Percentiles rank a stretch among this genome's conserved stretches.
Evolutionary conservation across 495 filamentous ascomycete genomes (phyloP).

Genomic region (Xylaria intraflava): DNA sequence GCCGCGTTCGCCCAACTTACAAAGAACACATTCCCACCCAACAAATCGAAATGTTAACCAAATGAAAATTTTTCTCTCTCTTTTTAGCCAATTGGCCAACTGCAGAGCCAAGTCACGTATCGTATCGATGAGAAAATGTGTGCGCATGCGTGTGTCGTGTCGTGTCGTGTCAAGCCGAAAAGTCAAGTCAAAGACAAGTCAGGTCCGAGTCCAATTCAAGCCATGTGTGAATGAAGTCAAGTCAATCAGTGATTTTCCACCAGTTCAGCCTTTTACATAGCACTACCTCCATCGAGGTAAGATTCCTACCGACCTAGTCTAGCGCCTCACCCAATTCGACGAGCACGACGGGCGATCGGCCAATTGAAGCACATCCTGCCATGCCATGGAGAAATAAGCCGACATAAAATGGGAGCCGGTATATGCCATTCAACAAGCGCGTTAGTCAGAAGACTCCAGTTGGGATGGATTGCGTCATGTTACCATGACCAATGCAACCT

Average conservation of each 20-base stretch:
- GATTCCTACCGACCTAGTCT: background rate
- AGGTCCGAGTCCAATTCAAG: background rate
- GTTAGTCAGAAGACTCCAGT: background rate
- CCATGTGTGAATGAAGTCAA: no score
- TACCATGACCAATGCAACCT: constrained; percentile 5
- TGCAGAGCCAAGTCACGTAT: constrained; percentile 10
- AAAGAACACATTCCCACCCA: background rate
- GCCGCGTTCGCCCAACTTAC: background rate
- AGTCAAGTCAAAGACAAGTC: background rate
- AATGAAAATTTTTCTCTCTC: constrained; percentile 9
- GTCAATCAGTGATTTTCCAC: constrained; percentile 1
- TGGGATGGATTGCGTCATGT: background rate
- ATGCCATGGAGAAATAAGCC: background rate
- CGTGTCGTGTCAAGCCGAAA: constrained; percentile 5
- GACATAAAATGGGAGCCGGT: background rate
- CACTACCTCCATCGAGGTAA: background rate
- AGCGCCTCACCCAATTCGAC: background rate
- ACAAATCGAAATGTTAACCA: background rate
- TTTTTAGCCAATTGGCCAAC: constrained; percentile 10
- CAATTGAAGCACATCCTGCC: constrained; percentile 2
- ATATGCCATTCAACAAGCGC: background rate
- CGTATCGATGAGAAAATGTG: background rate
- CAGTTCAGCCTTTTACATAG: background rate
- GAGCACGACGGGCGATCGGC: background rate
- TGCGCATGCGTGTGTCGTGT: background rate